Conservation (phyloP, 2,329 filamentous ascomycete species). For the Macrophomina pseudophaseolina region DNA sequence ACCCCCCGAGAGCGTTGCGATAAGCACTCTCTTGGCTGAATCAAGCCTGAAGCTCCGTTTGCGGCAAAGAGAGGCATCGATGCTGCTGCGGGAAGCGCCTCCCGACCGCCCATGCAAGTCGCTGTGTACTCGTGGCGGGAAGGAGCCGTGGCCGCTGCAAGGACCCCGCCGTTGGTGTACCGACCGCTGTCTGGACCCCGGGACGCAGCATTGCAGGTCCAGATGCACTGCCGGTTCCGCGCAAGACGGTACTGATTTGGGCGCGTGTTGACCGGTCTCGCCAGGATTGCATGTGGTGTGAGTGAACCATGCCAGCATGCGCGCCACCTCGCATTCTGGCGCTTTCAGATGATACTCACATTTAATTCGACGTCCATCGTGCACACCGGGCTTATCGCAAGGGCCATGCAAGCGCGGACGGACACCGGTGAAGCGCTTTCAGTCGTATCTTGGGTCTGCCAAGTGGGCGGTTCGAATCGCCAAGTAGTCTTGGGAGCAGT, state of each 20-base stretch:
- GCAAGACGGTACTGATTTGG: neutral
- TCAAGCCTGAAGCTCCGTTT: neutral
- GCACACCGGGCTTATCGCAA: neutral
- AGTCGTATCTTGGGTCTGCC: neutral
- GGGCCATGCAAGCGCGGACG: neutral
- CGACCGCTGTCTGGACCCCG: neutral
- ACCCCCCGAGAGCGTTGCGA: neutral
- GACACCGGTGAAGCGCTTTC: neutral
- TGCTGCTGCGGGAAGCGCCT: neutral
- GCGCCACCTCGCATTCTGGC: neutral
- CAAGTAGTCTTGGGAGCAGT: constrained; percentile 7
- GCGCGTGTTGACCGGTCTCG: constrained; percentile 1
- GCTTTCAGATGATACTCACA: neutral
- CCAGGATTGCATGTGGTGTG: neutral
- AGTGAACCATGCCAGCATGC: neutral
- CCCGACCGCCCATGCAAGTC: neutral
- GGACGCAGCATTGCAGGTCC: neutral
- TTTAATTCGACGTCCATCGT: neutral
- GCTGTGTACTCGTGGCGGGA: neutral
- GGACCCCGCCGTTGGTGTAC: neutral
- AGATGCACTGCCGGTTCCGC: neutral
- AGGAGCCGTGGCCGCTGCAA: neutral
- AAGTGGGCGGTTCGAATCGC: neutral
- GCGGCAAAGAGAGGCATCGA: no score
- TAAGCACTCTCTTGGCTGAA: constrained; percentile 10